A percentile compares a stretch with the other conserved stretches of the same genome.
phyloP scores from a whole-genome alignment of 441 rosid genomes.

The Sinapis alba region DNA sequence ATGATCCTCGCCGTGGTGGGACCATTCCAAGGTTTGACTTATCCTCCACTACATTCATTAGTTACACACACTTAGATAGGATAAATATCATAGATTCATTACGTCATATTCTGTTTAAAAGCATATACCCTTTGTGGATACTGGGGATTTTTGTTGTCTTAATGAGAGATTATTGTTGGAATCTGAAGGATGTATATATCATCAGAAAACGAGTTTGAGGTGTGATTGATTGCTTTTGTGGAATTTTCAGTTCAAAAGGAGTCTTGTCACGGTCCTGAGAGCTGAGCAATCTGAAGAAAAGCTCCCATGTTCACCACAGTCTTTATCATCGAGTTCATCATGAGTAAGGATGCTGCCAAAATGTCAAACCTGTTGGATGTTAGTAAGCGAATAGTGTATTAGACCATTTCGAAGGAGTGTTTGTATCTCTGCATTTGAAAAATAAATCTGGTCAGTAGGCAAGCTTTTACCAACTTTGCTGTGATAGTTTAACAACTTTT shows the following conservation, averaged over 20 bases:
- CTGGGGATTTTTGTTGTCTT: constrained; percentile 5
- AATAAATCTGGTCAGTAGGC: no score
- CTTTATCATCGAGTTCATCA: constrained; percentile 2
- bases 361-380: no score
- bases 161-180: neutral
- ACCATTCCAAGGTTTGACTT: constrained; percentile 76
- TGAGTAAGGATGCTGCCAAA: no score
- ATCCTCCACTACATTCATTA: neutral
- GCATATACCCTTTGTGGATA: neutral
- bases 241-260: constrained; percentile 77
- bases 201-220: neutral
- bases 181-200: neutral
- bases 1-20: constrained; percentile 82
- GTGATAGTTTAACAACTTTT: no score
- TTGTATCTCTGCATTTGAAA: no score
- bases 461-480: no score
- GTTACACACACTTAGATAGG: neutral
- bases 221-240: constrained; percentile 11
- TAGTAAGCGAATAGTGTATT: no score
- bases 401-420: no score
- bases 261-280: constrained; percentile 70
- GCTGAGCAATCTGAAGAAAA: constrained; percentile 4
- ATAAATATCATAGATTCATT: neutral
- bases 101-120: neutral
- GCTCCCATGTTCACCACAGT: neutral